phyloP scores from a whole-genome alignment of 2,329 filamentous ascomycete species.

The Graphium sp. region DNA sequence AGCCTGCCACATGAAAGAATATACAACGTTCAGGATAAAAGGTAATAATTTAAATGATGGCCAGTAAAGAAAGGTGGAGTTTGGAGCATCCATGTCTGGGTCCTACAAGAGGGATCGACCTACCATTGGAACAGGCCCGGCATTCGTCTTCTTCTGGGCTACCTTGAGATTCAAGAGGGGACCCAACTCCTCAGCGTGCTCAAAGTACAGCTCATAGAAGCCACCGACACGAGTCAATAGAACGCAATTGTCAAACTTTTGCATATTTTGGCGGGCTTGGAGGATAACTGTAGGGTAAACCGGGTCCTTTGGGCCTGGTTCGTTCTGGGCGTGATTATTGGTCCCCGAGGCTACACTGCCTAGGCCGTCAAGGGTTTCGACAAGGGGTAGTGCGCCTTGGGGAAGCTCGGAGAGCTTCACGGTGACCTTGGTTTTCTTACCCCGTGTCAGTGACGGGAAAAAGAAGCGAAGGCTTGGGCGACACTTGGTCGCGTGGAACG shows the following conservation, averaged over 20 bases:
- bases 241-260: constrained; percentile 79
- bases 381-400: constrained; percentile 27
- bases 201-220: constrained; percentile 97
- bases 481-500: too few relatives aligned
- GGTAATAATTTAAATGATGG: background rate
- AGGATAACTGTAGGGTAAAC: constrained; percentile 76
- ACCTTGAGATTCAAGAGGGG: constrained; percentile 80
- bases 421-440: constrained; percentile 37
- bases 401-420: constrained; percentile 39
- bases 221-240: constrained; percentile 82
- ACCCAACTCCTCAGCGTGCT: constrained; percentile 81
- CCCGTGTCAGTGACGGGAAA: too few relatives aligned
- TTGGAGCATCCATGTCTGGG: too few relatives aligned
- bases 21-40: constrained; percentile 1
- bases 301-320: constrained; percentile 30
- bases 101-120: constrained; percentile 8
- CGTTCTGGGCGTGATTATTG: constrained; percentile 5
- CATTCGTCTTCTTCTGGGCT: constrained; percentile 61
- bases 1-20: constrained; percentile 1
- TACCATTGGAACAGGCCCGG: constrained; percentile 75
- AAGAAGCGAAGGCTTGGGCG: too few relatives aligned
- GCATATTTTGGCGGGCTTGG: constrained; percentile 79
- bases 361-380: constrained; percentile 14
- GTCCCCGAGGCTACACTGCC: too few relatives aligned
- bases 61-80: too few relatives aligned